Conservation (phyloP, 805 yeast genomes). For the Cyberlindnera meyerae region DNA sequence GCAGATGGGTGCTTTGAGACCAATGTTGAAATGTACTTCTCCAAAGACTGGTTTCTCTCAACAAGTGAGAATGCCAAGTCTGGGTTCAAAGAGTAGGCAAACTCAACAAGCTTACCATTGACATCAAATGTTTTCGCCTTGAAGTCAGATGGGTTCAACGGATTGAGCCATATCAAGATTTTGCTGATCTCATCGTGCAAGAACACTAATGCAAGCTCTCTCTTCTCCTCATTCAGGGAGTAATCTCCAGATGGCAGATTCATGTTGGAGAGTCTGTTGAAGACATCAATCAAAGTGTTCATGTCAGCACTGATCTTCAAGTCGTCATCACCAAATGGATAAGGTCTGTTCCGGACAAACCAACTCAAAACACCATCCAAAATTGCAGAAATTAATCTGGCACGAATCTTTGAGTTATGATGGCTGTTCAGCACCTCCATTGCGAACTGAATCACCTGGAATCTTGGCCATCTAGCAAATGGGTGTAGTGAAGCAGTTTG, state of each 20-base stretch:
- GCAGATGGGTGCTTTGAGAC: conserved; percentile 54
- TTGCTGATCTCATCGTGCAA: conserved; percentile 71
- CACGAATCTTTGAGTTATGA: conserved; percentile 38
- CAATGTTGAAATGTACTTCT: conserved; percentile 36
- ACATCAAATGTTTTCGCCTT: conserved; percentile 33
- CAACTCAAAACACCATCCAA: conserved; percentile 70
- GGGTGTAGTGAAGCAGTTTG: conserved; percentile 74
- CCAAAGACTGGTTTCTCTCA: conserved; percentile 45
- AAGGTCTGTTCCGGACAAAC: conserved; percentile 59
- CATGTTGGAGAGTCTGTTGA: conserved; percentile 18
- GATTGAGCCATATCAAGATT: conserved; percentile 71
- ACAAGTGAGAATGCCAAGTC: conserved; percentile 67
- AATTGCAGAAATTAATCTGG: conserved; percentile 41
- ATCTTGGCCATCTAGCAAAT: conserved; percentile 66
- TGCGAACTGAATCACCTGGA: conserved; percentile 67
- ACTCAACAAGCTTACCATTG: conserved; percentile 35
- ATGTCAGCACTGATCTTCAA: conserved; percentile 68
- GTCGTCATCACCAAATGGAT: conserved; percentile 84
- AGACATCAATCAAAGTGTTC: conserved; percentile 49
- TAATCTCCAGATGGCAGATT: conserved; percentile 15
- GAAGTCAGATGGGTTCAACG: conserved; percentile 26
- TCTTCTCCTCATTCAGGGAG: conserved; percentile 37
- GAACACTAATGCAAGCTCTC: conserved; percentile 53
- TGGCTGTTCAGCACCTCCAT: conserved; percentile 60
- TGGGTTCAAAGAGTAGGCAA: conserved; percentile 67